Evolutionary conservation across 1,284 basidiomycete genomes (phyloP).

Genomic region (Singerocomus inundabilis): DNA sequence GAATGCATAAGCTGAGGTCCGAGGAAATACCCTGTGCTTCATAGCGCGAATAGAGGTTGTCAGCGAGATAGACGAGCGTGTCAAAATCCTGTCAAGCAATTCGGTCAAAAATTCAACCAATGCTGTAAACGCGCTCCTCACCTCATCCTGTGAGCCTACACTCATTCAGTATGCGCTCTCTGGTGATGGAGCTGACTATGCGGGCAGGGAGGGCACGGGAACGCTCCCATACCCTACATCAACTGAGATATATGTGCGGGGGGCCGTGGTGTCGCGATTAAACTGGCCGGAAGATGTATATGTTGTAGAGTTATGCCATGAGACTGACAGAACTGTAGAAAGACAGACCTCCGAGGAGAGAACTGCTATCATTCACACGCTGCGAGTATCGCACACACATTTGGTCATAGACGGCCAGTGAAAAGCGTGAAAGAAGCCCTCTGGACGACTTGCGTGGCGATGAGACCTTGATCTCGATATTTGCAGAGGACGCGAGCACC

Average conservation of each 20-base stretch:
- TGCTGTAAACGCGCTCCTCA: slow-evolving; percentile 6
- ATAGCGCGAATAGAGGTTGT: slow-evolving; percentile 25
- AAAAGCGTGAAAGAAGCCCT: too few relatives aligned
- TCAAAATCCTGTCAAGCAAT: slow-evolving; percentile 22
- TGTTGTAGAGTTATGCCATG: too few relatives aligned
- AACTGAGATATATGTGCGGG: slow-evolving; percentile 17
- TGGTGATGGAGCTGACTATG: background rate
- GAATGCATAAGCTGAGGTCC: slow-evolving; percentile 29
- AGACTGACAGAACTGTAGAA: slow-evolving; percentile 10
- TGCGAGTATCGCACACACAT: background rate
- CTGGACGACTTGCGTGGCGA: too few relatives aligned
- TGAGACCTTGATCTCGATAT: too few relatives aligned
- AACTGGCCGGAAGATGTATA: too few relatives aligned
- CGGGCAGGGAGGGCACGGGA: background rate
- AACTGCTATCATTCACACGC: slow-evolving; percentile 3
- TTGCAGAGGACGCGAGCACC: too few relatives aligned
- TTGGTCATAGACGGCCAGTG: background rate
- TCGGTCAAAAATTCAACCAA: background rate
- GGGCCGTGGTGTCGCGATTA: too few relatives aligned
- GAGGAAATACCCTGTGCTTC: slow-evolving; percentile 18
- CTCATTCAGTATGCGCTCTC: background rate
- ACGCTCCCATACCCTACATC: slow-evolving; percentile 5
- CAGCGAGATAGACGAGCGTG: slow-evolving; percentile 27
- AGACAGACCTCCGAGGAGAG: slow-evolving; percentile 7
- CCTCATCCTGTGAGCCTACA: slow-evolving; percentile 21